Conservation (phyloP, 495 filamentous ascomycete genomes). For the Bathelium albidoporum region DNA sequence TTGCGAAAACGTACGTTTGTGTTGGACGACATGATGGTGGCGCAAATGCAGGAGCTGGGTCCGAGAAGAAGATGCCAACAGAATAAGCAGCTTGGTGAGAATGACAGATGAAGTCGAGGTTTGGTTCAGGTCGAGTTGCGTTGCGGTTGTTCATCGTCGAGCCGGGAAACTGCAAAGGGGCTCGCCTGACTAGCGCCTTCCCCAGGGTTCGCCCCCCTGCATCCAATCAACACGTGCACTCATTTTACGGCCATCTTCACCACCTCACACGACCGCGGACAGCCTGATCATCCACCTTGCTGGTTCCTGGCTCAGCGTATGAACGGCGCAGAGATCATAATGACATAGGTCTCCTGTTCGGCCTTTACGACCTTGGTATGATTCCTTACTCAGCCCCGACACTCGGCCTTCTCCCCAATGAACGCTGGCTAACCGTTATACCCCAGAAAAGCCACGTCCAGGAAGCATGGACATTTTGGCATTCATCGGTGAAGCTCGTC, state of each 20-base stretch:
- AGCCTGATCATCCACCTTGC: background rate
- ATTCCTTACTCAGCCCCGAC: too few relatives aligned
- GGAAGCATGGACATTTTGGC: background rate
- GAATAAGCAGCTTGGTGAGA: background rate
- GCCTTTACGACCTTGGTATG: too few relatives aligned
- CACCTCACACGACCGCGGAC: background rate
- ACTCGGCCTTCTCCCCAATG: too few relatives aligned
- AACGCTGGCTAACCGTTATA: background rate
- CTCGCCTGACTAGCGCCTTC: background rate
- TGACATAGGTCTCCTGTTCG: too few relatives aligned
- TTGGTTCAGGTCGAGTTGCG: background rate
- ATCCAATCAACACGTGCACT: background rate
- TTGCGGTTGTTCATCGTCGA: background rate
- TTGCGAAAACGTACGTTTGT: background rate
- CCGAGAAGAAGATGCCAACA: background rate
- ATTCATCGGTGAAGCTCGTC: background rate
- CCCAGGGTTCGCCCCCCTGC: background rate
- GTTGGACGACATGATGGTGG: constrained; percentile 1
- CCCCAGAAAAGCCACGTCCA: constrained; percentile 1
- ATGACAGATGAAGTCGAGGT: background rate
- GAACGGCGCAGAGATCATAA: too few relatives aligned
- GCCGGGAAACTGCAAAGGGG: constrained; percentile 4
- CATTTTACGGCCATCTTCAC: too few relatives aligned
- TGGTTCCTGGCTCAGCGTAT: too few relatives aligned
- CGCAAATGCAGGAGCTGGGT: background rate